Conservation (phyloP, 768 basidiomycete genomes). For the Peribolospora baueri region DNA sequence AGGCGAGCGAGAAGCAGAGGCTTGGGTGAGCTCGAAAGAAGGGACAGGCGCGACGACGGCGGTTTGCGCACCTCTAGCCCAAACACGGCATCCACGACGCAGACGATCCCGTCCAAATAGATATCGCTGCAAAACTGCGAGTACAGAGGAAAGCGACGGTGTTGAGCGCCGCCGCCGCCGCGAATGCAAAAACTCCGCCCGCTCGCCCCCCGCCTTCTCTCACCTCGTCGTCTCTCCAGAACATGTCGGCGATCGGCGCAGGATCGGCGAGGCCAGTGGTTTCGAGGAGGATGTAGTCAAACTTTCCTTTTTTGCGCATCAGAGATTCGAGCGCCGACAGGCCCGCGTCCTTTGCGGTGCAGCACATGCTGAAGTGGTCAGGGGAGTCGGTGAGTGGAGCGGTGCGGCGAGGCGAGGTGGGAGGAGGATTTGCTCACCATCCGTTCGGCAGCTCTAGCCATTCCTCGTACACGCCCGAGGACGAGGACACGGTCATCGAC, state of each 20-base stretch:
- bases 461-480: conserved; percentile 40
- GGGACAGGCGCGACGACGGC: neutral
- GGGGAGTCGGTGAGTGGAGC: too few species aligned
- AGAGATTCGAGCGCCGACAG: conserved; percentile 74
- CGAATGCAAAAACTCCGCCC: neutral
- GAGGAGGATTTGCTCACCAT: too few species aligned
- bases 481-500: conserved; percentile 51
- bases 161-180: neutral
- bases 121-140: neutral
- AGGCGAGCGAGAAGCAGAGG: neutral
- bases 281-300: conserved; percentile 88
- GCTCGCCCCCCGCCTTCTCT: neutral
- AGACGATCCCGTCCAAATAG: conserved; percentile 7
- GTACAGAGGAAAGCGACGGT: neutral
- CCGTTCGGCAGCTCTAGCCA: conserved; percentile 59
- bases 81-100: conserved; percentile 8
- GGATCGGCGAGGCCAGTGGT: conserved; percentile 93
- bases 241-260: conserved; percentile 18
- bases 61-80: conserved; percentile 4
- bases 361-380: conserved; percentile 47
- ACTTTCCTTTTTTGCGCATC: conserved; percentile 59
- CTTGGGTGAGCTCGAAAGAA: too few species aligned
- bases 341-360: conserved; percentile 84
- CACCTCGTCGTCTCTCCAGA: conserved; percentile 10
- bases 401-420: too few species aligned